Evolutionary conservation across 352 stramenopile species (phyloP).

Genomic region (Aphanomyces euteiches): DNA sequence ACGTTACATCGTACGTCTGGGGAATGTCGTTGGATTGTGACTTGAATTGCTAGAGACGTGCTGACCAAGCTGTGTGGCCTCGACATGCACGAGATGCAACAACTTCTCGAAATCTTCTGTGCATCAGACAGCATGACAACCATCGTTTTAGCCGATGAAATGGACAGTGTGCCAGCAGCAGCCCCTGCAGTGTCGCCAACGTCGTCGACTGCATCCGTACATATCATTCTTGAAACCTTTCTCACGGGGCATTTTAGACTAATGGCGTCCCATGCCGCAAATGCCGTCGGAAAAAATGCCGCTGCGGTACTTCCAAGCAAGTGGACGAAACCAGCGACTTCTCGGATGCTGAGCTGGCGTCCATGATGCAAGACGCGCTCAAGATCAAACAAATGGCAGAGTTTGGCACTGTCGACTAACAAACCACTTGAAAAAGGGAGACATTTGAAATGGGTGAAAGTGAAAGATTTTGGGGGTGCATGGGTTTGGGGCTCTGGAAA

Average conservation of each 20-base stretch:
- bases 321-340: slow-evolving; percentile 39
- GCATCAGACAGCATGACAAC: slow-evolving; percentile 38
- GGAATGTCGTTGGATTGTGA: slow-evolving; percentile 3
- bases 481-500: no score
- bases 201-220: background rate
- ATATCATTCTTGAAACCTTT: no score
- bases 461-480: no score
- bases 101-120: slow-evolving; percentile 69
- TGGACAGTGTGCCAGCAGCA: slow-evolving; percentile 38
- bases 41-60: slow-evolving; percentile 33
- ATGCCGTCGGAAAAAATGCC: slow-evolving; percentile 54
- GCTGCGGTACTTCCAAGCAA: slow-evolving; percentile 53
- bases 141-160: slow-evolving; percentile 63
- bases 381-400: slow-evolving; percentile 31
- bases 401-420: slow-evolving; percentile 19
- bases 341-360: slow-evolving; percentile 49
- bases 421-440: background rate
- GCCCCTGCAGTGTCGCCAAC: slow-evolving; percentile 27
- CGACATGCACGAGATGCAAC: slow-evolving; percentile 53
- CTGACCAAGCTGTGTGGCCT: slow-evolving; percentile 47
- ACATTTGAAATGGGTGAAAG: background rate
- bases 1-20: background rate
- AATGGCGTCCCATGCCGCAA: slow-evolving; percentile 50
- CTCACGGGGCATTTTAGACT: background rate
- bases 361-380: slow-evolving; percentile 70